Conservation (phyloP, 139 green algal genomes). For the Trebouxia sp. region DNA sequence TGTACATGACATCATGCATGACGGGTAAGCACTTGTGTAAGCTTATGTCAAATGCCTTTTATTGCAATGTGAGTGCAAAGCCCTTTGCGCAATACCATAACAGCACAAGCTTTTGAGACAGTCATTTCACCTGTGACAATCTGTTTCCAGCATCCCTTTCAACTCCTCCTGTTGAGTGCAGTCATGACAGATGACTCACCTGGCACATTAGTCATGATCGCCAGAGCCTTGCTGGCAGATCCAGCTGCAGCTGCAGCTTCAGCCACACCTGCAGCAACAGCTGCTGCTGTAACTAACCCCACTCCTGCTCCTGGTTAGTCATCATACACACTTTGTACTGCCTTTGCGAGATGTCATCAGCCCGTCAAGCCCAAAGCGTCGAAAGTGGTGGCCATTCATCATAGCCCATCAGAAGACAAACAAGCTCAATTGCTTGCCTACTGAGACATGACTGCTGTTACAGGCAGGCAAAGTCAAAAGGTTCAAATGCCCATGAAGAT, state of each 20-base stretch:
- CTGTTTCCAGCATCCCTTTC: background rate
- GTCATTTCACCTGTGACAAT: background rate
- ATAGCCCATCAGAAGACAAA: background rate
- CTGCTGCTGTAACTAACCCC: background rate
- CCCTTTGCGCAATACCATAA: too few species aligned
- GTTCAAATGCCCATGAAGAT: too few species aligned
- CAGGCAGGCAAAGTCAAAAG: too few species aligned
- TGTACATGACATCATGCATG: too few species aligned
- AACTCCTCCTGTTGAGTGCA: background rate
- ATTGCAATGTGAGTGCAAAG: too few species aligned
- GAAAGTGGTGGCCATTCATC: background rate
- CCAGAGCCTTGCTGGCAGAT: background rate
- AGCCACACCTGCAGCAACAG: background rate
- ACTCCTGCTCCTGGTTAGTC: background rate
- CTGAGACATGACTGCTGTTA: too few species aligned
- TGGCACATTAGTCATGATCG: background rate
- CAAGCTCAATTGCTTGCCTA: too few species aligned
- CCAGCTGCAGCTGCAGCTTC: background rate
- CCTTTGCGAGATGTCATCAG: background rate
- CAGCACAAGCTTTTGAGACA: background rate
- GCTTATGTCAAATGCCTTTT: too few species aligned
- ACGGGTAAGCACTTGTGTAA: too few species aligned
- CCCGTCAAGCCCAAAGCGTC: too few species aligned
- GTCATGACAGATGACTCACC: background rate
- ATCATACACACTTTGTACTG: background rate